Evolutionary conservation across 73 alveolate genomes (phyloP).

Genomic region (Effrenium voratum): DNA sequence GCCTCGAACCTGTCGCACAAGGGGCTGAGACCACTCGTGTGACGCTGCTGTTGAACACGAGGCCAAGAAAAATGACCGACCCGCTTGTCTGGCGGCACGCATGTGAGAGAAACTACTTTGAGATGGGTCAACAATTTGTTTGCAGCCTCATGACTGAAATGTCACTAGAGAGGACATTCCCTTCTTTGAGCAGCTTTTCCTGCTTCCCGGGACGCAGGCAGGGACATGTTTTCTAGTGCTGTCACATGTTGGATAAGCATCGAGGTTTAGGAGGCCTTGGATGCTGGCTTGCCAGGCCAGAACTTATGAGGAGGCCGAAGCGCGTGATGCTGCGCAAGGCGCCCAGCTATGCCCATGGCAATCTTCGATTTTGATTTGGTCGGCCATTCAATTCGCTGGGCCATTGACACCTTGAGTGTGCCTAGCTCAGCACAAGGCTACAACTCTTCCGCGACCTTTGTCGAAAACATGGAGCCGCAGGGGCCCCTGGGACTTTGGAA

Average conservation of each 20-base stretch:
- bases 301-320: slow-evolving; percentile 58
- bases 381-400: too few species aligned
- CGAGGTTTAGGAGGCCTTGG: not conserved
- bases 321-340: slow-evolving; percentile 12
- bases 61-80: too few species aligned
- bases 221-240: not conserved
- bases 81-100: too few species aligned
- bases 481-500: not conserved
- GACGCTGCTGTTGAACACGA: too few species aligned
- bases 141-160: not conserved
- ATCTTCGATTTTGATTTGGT: too few species aligned
- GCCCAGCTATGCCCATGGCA: too few species aligned
- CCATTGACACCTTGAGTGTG: too few species aligned
- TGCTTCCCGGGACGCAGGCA: slow-evolving; percentile 28
- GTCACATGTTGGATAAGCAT: not conserved
- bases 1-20: too few species aligned
- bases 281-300: too few species aligned
- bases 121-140: too few species aligned
- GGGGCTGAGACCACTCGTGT: too few species aligned
- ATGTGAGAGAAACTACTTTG: not conserved
- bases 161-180: slow-evolving; percentile 35
- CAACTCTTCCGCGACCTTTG: slow-evolving; percentile 82
- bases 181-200: slow-evolving; percentile 80
- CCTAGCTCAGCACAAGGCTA: too few species aligned
- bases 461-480: slow-evolving; percentile 65